These are phyloP conservation scores for Chaetomium olivaceum DNA, from an alignment of 2,329 filamentous ascomycete species.

Conservation along the genomic window DNA sequence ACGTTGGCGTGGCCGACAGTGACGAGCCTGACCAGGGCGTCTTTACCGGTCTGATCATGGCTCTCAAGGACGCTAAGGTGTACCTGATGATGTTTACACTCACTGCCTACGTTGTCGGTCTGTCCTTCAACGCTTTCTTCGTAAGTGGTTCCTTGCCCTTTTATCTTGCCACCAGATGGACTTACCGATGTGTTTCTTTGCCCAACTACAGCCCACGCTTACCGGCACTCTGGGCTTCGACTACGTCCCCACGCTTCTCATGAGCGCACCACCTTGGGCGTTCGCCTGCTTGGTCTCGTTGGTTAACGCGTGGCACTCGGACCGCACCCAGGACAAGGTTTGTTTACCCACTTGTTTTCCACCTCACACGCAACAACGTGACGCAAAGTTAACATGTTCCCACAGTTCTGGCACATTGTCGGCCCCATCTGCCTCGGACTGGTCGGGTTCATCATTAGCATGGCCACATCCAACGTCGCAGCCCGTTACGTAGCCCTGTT, in stretches of 20 bases:
- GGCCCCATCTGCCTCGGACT: constrained; percentile 55
- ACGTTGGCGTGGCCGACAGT: constrained; percentile 57
- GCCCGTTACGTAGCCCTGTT: constrained; percentile 63
- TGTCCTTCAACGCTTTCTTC: constrained; percentile 61
- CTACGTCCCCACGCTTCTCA: constrained; percentile 55
- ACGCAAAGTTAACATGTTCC: neutral
- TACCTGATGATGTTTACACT: constrained; percentile 65
- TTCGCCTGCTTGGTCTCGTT: constrained; percentile 60
- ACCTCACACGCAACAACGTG: neutral
- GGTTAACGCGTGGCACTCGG: constrained; percentile 56
- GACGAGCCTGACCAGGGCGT: constrained; percentile 52
- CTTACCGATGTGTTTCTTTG: neutral
- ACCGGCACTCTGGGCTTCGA: constrained; percentile 55
- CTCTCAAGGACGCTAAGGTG: constrained; percentile 61
- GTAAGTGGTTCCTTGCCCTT: constrained; percentile 34
- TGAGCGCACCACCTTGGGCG: constrained; percentile 60
- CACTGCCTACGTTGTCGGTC: constrained; percentile 60
- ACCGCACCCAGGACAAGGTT: constrained; percentile 55
- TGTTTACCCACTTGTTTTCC: constrained; percentile 21
- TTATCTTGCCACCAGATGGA: neutral
- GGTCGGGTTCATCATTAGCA: constrained; percentile 60
- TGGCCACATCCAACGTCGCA: constrained; percentile 56
- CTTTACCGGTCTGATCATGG: constrained; percentile 58
- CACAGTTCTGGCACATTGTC: constrained; percentile 60
- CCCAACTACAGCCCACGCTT: constrained; percentile 45